Evolutionary conservation across 169 alveolate species (phyloP).

Genomic region (Eimeria praecox): DNA sequence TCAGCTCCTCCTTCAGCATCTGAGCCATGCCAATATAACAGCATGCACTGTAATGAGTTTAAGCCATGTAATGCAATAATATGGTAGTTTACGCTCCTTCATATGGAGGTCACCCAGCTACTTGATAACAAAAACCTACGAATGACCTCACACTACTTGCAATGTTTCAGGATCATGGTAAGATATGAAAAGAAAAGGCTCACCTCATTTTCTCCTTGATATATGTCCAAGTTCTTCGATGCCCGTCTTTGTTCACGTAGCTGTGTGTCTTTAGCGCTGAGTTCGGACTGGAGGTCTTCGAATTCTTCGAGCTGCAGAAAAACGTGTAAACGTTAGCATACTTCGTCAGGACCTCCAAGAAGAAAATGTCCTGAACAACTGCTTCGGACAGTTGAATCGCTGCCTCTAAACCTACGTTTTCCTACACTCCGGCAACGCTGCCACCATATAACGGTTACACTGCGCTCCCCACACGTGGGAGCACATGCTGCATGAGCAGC

Average conservation of each 20-base stretch:
- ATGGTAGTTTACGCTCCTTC: background rate
- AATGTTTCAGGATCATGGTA: background rate
- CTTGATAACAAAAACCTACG: background rate
- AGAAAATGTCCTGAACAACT: background rate
- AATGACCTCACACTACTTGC: no score
- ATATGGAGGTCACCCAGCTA: background rate
- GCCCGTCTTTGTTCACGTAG: slow-evolving; percentile 19
- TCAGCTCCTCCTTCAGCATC: slow-evolving; percentile 58
- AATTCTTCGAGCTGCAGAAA: slow-evolving; percentile 57
- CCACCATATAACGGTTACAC: no score
- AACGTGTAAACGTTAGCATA: background rate
- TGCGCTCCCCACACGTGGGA: background rate
- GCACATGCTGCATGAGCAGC: background rate
- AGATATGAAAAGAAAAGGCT: background rate
- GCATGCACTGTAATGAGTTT: background rate
- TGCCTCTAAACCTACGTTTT: background rate
- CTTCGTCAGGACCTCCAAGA: background rate
- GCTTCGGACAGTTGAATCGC: background rate
- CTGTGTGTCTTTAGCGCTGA: slow-evolving; percentile 24
- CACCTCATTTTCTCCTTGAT: slow-evolving; percentile 63
- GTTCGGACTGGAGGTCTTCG: slow-evolving; percentile 57
- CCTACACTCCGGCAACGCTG: background rate
- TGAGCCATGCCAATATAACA: background rate
- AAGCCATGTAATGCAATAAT: background rate
- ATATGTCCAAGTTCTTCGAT: slow-evolving; percentile 17